These are phyloP conservation scores for Scalesia atractyloides DNA, from an alignment of 129 eudicot genomes.

Conservation along the genomic window DNA sequence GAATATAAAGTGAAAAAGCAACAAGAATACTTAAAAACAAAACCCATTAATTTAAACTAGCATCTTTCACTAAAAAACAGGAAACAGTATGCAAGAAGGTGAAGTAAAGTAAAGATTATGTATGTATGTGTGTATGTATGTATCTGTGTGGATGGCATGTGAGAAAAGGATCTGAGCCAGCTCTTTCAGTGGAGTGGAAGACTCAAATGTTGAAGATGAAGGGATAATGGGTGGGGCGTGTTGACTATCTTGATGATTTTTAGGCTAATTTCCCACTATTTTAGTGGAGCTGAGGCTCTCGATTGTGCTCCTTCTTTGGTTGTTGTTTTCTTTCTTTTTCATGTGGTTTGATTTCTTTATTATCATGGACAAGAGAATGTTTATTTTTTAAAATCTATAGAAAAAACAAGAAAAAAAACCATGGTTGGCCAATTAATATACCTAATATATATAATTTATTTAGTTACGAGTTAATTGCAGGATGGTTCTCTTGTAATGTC, in stretches of 20 bases:
- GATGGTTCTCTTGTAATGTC: no score
- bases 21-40: constrained; percentile 20
- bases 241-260: not conserved
- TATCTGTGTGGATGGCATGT: constrained; percentile 1
- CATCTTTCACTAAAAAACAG: constrained; percentile 16
- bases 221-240: constrained; percentile 9
- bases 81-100: not conserved
- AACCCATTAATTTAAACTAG: constrained; percentile 30
- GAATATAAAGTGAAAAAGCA: not conserved
- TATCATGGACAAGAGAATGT: not conserved
- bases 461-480: no score
- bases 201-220: constrained; percentile 16
- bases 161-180: constrained; percentile 8
- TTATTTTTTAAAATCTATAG: not conserved
- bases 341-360: not conserved
- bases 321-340: not conserved
- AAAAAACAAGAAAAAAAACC: not conserved
- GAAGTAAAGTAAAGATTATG: constrained; percentile 7
- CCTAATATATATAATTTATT: no score
- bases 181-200: constrained; percentile 7
- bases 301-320: not conserved
- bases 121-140: not conserved
- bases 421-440: not conserved
- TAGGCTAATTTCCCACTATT: constrained; percentile 17
- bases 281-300: constrained; percentile 18